A percentile compares a stretch with the other conserved stretches of the same genome.
Evolutionary conservation across 176 grass and related monocot genomes (phyloP).

Genomic region (Pharus latifolius): DNA sequence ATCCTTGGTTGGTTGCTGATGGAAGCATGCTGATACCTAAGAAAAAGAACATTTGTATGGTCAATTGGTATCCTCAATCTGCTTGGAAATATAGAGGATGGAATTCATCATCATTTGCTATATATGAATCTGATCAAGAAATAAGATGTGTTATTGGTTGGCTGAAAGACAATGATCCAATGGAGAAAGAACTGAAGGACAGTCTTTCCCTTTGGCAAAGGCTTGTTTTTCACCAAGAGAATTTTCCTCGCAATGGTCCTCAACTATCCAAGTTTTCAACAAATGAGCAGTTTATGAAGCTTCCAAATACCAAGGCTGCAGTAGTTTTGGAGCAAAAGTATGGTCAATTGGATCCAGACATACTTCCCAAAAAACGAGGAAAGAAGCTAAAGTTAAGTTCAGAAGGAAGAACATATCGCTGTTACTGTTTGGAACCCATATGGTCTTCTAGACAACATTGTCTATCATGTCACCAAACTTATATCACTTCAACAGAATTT

Average conservation of each 20-base stretch:
- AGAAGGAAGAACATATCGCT: conserved; percentile 65
- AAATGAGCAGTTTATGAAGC: conserved; percentile 19
- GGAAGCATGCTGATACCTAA: conserved; percentile 50
- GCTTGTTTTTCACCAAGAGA: conserved; percentile 31
- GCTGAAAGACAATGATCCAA: conserved; percentile 66
- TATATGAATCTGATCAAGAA: conserved; percentile 83
- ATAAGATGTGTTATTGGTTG: conserved; percentile 60
- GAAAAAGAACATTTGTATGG: conserved; percentile 39
- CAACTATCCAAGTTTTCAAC: conserved; percentile 15
- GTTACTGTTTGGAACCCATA: conserved; percentile 78
- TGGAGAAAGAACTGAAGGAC: conserved; percentile 84
- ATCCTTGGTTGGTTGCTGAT: conserved; percentile 67
- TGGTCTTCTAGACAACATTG: conserved; percentile 82
- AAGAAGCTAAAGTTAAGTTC: conserved; percentile 46
- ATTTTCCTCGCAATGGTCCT: conserved; percentile 18
- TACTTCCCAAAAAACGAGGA: conserved; percentile 40
- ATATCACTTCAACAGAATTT: conserved; percentile 41
- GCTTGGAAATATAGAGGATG: conserved; percentile 43
- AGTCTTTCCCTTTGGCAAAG: conserved; percentile 75
- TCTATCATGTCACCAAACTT: conserved; percentile 71
- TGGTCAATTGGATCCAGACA: conserved; percentile 51
- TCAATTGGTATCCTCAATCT: conserved; percentile 38
- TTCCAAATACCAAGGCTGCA: conserved; percentile 59
- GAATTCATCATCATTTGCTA: conserved; percentile 43
- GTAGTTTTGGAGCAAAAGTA: conserved; percentile 65